phyloP scores from a whole-genome alignment of 2,329 filamentous ascomycete species.

The Apiospora arundinis region DNA sequence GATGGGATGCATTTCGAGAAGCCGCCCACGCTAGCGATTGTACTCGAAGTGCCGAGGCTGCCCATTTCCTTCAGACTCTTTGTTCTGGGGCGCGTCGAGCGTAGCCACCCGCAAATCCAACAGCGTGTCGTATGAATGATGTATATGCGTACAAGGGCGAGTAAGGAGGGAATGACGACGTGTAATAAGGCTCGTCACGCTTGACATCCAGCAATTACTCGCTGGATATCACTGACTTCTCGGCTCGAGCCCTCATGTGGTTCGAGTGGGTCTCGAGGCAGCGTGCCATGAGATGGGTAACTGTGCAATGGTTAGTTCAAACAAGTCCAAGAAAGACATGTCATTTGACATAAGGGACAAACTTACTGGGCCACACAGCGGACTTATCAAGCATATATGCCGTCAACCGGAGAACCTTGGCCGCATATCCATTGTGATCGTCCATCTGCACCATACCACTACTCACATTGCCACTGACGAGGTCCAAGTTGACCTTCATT shows the following conservation, averaged over 20 bases:
- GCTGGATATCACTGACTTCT: slow-evolving; percentile 55
- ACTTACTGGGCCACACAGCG: slow-evolving; percentile 89
- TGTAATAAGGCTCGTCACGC: neutral
- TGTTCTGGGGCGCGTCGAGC: neutral
- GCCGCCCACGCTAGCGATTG: neutral
- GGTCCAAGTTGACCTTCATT: slow-evolving; percentile 73
- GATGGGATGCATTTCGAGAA: neutral
- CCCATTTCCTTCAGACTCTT: neutral
- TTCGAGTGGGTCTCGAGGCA: slow-evolving; percentile 62
- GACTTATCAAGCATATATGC: slow-evolving; percentile 88
- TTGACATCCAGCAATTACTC: slow-evolving; percentile 35
- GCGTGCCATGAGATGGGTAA: slow-evolving; percentile 60
- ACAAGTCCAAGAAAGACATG: neutral
- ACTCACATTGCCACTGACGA: slow-evolving; percentile 54
- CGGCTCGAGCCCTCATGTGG: slow-evolving; percentile 57
- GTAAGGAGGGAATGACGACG: too few relatives aligned
- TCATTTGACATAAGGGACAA: neutral
- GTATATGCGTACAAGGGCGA: neutral
- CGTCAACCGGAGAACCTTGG: slow-evolving; percentile 83
- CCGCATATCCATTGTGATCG: slow-evolving; percentile 77
- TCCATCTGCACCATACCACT: slow-evolving; percentile 60
- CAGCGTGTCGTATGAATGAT: neutral
- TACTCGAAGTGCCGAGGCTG: neutral
- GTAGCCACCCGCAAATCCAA: neutral
- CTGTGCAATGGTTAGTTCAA: slow-evolving; percentile 32